These are phyloP conservation scores for Ceratobasidium theobromae DNA, from an alignment of 1,284 basidiomycete species.

Conservation along the genomic window DNA sequence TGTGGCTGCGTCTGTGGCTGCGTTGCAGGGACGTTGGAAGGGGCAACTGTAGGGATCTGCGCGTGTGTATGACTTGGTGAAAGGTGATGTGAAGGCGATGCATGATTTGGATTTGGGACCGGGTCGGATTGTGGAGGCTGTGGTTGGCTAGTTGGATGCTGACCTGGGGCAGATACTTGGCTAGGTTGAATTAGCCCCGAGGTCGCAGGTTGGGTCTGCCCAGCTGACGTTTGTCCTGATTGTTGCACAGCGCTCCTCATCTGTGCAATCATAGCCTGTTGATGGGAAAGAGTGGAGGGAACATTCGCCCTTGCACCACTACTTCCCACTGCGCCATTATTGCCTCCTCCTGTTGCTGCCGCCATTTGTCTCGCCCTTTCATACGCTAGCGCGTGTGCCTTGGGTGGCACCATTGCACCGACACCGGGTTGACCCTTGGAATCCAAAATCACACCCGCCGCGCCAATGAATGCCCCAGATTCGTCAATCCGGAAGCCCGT, in stretches of 20 bases:
- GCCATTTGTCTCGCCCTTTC: not conserved
- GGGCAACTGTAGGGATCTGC: too few species aligned
- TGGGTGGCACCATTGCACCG: not conserved
- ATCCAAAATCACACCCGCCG: slow-evolving; percentile 6
- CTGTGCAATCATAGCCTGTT: not conserved
- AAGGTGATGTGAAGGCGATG: not conserved
- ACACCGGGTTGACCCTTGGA: slow-evolving; percentile 3
- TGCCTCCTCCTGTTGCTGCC: not conserved
- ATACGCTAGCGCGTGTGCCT: not conserved
- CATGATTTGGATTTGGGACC: not conserved
- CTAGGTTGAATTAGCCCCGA: too few species aligned
- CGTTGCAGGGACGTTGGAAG: too few species aligned
- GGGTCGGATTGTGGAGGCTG: not conserved
- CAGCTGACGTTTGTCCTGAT: not conserved
- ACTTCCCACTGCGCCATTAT: not conserved
- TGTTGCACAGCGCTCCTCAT: not conserved
- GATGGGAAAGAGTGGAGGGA: slow-evolving; percentile 1
- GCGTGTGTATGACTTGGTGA: not conserved
- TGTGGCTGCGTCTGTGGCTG: too few species aligned
- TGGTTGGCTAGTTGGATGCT: too few species aligned
- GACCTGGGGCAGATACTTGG: too few species aligned
- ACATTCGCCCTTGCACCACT: not conserved
- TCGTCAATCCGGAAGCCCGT: slow-evolving; percentile 9
- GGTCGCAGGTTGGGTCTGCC: not conserved
- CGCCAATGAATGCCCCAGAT: slow-evolving; percentile 7